Base-by-base conservation (phyloP, 306 rosid genomes). In the Malus fusca region DNA sequence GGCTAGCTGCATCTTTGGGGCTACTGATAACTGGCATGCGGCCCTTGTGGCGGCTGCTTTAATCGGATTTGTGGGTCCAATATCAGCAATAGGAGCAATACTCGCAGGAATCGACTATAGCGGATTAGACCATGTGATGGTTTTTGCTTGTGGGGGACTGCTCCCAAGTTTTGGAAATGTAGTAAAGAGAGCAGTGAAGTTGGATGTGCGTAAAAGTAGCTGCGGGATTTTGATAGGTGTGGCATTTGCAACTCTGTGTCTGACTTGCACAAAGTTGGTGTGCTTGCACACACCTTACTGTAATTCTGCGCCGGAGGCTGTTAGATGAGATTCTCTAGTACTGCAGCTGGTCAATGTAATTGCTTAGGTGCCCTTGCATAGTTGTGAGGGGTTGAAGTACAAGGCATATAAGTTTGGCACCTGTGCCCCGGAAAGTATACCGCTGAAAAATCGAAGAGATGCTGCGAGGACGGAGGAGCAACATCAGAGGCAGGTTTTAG, bases 221-320 rank as follows among this genome's bases (percentile, higher is more conserved):
- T 84, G 84, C 13, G 99, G 99, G 71, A 85, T 96, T 63, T 75
- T 82, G 62, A 69, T 92, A 48, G 99, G 99, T 19, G 46, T 87
- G 65, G 87, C 72, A 35, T 84, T 90, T 67, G 93, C 99, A 69
- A 84, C 88, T 58, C 66, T 90, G 31, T 96, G 99, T 73, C 84
- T 90, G 74, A 92, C 96, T 65, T 90, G 92, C 90, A 92, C 97
- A 58, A 96, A 93, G 83, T 82, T 96, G 89, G 99, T 96, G 71
- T 96, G 98, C 87, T 83, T 92, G 86, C 99, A 96, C 80, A 96
- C 99, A 15, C 99, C 99, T 76, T 96, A 96, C 83, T 96, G 99
- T 88, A 96, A 96, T 81, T 96, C 98, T 53, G 99, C 99, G 14
- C 99, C 98, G 2, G 99, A 96, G 68, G 98, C 99, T 40, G 99